Conservation (phyloP, 257 asterid genomes). For the Voacanga thouarsii region DNA sequence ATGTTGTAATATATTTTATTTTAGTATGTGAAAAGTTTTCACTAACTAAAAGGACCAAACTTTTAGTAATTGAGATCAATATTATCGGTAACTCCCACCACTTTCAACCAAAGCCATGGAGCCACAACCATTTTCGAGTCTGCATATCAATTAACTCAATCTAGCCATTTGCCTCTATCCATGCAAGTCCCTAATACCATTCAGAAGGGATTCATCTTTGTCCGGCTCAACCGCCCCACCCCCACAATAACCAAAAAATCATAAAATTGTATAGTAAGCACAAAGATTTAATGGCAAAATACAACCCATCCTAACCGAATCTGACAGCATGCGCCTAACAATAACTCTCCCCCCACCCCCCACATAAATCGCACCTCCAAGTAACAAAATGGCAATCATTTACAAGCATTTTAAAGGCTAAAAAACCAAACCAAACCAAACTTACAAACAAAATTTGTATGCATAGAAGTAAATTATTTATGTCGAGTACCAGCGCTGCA, state of each 20-base stretch:
- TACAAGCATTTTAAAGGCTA: background rate
- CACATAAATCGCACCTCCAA: background rate
- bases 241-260: too few relatives aligned
- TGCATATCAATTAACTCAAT: background rate
- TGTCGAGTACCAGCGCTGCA: conserved; percentile 55
- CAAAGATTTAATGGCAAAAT: background rate
- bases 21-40: background rate
- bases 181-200: background rate
- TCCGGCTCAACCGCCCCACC: background rate
- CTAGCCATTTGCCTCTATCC: background rate
- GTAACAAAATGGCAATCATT: too few relatives aligned
- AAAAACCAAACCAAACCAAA: background rate
- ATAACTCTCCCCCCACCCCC: background rate
- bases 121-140: background rate
- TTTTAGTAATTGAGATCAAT: background rate
- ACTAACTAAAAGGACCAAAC: background rate
- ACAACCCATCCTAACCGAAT: background rate
- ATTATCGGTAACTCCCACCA: background rate
- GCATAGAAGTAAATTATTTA: background rate
- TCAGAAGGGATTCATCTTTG: background rate
- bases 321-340: background rate
- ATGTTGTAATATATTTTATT: too few relatives aligned
- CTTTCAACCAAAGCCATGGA: background rate
- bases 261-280: too few relatives aligned
- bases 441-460: background rate